Evolutionary conservation across 495 filamentous ascomycete species (phyloP).

Genomic region (Penicillium paxilli): DNA sequence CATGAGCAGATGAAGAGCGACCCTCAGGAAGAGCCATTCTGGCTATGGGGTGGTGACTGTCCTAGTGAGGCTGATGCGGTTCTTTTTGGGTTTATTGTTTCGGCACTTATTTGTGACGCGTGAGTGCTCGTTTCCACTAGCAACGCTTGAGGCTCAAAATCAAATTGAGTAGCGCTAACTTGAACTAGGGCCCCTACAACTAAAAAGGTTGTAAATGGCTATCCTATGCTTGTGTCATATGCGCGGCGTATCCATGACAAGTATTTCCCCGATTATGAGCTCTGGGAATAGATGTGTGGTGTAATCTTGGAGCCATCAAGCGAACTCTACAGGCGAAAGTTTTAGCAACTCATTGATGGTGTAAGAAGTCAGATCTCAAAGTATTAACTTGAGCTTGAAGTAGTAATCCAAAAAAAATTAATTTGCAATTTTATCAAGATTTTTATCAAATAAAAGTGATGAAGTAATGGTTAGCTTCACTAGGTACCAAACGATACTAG

Average conservation of each 20-base stretch:
- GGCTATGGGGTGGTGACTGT: conserved; percentile 52
- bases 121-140: conserved; percentile 35
- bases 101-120: conserved; percentile 51
- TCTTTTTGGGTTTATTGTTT: conserved; percentile 57
- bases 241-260: conserved; percentile 53
- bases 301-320: too few relatives aligned
- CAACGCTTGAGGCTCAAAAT: neutral
- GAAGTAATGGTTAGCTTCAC: too few relatives aligned
- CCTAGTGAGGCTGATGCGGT: conserved; percentile 59
- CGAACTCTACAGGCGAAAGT: too few relatives aligned
- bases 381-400: conserved; percentile 43
- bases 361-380: too few relatives aligned
- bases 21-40: conserved; percentile 47
- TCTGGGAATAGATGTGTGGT: conserved; percentile 29
- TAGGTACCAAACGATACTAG: too few relatives aligned
- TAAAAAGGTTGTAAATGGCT: conserved; percentile 38
- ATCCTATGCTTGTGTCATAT: conserved; percentile 56
- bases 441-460: too few relatives aligned
- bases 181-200: conserved; percentile 46
- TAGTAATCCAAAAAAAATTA: conserved; percentile 39
- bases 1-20: conserved; percentile 14
- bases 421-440: too few relatives aligned
- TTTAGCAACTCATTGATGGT: too few relatives aligned
- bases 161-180: neutral
- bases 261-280: conserved; percentile 60